Evolutionary conservation across 2,329 filamentous ascomycete species (phyloP), one percentile per base, ranked within the genome.

Genomic region (Penicillium capsulatum): DNA sequence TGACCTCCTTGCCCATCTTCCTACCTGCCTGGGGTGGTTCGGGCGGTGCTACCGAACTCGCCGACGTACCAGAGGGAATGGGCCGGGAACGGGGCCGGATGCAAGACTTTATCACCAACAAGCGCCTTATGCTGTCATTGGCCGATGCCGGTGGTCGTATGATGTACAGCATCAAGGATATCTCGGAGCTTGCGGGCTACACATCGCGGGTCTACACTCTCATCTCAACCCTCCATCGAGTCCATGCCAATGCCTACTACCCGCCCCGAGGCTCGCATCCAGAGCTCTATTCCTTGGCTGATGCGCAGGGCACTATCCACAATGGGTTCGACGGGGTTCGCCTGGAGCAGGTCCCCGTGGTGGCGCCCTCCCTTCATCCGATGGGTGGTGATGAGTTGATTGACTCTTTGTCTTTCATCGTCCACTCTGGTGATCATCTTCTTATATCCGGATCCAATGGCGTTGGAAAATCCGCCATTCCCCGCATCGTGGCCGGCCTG

Each of bases 151-250:
- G 92, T 43, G 91, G 91, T 17, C 80, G 92, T 32, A 96, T 98
- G 88, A 98, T 98, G 92, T 98, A 98, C 72, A 92, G 86, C 47
- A 94, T 98, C 73, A 98, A 98, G 68, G 94, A 98, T 59, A 79
- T 98, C 24, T 90, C 90, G 1, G 92, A 98, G 63, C 74, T 98
- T 22, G 92, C 92, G 4, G 92, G 92, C 15, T 94, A 97, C 69
- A 98, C 92, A 0, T 95, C 88, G 42, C 82, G 92, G 31, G 90
- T 98, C 9, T 98, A 96, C 69, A 94, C 89, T 8, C 76, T 98
- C 28, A 94, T 98, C 58, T 91, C 89, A 31, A 95, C 92, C 0
- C 77, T 98, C 17, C 92, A 98, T 60, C 82, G 92, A 20, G 90
- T 94, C 1, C 90, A 98, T 58, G 89, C 92, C 34, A 79, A 89